These are phyloP conservation scores for Daldinia sp. DNA, from an alignment of 2,329 filamentous ascomycete species.

Conservation along the genomic window DNA sequence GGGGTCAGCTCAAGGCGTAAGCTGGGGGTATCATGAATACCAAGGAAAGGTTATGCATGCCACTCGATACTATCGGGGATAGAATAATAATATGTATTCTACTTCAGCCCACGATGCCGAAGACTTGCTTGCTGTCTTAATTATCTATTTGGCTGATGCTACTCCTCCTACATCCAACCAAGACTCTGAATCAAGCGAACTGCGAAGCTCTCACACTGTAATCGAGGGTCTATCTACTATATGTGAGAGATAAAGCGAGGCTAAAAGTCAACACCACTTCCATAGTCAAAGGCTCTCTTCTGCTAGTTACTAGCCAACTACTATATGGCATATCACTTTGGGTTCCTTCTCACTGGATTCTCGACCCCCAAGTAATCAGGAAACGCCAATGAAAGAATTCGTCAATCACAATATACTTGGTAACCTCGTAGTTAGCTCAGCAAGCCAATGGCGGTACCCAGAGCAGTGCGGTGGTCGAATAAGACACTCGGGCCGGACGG, in stretches of 20 bases:
- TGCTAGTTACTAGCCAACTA: neutral
- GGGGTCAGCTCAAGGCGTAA: neutral
- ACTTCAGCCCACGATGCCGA: neutral
- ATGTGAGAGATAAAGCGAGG: neutral
- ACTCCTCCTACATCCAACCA: neutral
- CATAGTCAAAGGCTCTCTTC: neutral
- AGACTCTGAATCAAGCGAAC: neutral
- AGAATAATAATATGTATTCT: neutral
- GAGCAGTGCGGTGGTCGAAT: conserved; percentile 35
- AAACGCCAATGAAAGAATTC: neutral
- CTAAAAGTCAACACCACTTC: neutral
- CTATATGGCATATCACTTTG: neutral
- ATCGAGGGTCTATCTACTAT: neutral
- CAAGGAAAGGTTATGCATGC: neutral
- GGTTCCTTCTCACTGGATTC: neutral
- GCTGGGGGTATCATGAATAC: neutral
- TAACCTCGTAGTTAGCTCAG: neutral
- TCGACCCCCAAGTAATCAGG: neutral
- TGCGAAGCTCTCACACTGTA: neutral
- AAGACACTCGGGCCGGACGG: conserved; percentile 49
- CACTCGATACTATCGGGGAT: neutral
- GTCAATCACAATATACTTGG: neutral
- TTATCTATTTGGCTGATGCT: neutral
- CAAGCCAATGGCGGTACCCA: neutral
- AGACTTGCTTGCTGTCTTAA: neutral